Conservation (phyloP, 2,329 filamentous ascomycete species). For the Arthrobotrys sphaeroides region DNA sequence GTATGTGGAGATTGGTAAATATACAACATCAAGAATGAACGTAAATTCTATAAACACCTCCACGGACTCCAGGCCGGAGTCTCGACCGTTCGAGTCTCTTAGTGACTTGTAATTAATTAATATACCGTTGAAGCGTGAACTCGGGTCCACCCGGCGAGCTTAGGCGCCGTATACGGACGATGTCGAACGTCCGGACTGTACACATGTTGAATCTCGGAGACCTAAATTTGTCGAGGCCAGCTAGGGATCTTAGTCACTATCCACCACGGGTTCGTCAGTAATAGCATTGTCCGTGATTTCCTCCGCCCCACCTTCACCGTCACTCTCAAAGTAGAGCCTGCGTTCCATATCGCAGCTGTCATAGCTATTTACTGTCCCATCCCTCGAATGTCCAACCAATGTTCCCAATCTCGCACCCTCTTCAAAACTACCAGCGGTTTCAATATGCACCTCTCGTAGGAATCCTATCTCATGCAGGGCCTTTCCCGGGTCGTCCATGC, state of each 20-base stretch:
- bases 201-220: conserved; percentile 17
- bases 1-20: too few species aligned
- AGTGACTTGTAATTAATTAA: neutral
- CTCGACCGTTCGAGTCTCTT: too few species aligned
- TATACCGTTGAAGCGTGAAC: conserved; percentile 34
- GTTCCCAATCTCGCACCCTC: conserved; percentile 31
- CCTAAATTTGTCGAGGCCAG: neutral
- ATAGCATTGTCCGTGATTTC: neutral
- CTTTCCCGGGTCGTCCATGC: conserved; percentile 41
- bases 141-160: too few species aligned
- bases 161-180: too few species aligned
- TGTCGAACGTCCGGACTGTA: too few species aligned
- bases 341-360: conserved; percentile 28
- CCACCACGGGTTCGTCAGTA: neutral
- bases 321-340: conserved; percentile 5
- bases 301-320: neutral
- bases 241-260: neutral
- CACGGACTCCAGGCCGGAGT: neutral
- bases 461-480: conserved; percentile 38
- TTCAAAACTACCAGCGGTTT: conserved; percentile 16
- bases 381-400: conserved; percentile 15
- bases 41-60: neutral
- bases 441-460: conserved; percentile 37
- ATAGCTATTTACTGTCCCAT: conserved; percentile 8
- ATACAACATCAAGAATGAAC: neutral